Conservation (phyloP, 2,329 filamentous ascomycete species). For the Epicoccum nigrum region DNA sequence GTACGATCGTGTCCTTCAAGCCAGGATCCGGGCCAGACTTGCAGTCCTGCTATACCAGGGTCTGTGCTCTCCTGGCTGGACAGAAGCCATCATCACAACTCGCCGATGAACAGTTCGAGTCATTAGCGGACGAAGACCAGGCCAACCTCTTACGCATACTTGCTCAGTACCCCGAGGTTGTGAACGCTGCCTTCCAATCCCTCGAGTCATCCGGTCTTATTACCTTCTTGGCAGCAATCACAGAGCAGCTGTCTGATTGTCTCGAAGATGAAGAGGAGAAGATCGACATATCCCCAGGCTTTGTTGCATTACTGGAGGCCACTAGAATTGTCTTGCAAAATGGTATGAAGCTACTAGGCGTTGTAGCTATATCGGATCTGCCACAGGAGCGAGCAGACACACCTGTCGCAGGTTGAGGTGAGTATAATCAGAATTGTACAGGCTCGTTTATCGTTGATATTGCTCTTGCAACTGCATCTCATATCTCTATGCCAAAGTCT, state of each 20-base stretch:
- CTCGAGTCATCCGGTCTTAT: slow-evolving; percentile 38
- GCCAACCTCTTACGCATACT: slow-evolving; percentile 37
- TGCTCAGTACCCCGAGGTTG: slow-evolving; percentile 41
- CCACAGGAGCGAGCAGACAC: slow-evolving; percentile 34
- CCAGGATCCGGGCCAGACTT: slow-evolving; percentile 36
- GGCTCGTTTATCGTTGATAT: no score
- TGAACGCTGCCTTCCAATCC: slow-evolving; percentile 30
- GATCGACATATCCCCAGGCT: slow-evolving; percentile 21
- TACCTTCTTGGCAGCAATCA: slow-evolving; percentile 35
- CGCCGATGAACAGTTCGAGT: slow-evolving; percentile 30
- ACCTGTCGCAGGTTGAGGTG: slow-evolving; percentile 21
- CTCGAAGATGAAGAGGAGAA: slow-evolving; percentile 28
- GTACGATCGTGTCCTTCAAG: slow-evolving; percentile 36
- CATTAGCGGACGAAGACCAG: slow-evolving; percentile 31
- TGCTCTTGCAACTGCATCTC: no score
- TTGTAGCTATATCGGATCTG: slow-evolving; percentile 22
- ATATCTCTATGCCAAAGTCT: no score
- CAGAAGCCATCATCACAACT: slow-evolving; percentile 19
- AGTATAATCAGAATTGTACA: no score
- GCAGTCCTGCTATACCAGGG: slow-evolving; percentile 39
- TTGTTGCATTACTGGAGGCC: slow-evolving; percentile 34
- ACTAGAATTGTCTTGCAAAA: slow-evolving; percentile 39
- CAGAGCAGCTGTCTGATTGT: slow-evolving; percentile 32
- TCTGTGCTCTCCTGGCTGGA: slow-evolving; percentile 25
- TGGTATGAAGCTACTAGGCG: slow-evolving; percentile 38